These are phyloP conservation scores for Colletotrichum orchidophilum DNA, from an alignment of 2,329 filamentous ascomycete species.

Conservation along the genomic window DNA sequence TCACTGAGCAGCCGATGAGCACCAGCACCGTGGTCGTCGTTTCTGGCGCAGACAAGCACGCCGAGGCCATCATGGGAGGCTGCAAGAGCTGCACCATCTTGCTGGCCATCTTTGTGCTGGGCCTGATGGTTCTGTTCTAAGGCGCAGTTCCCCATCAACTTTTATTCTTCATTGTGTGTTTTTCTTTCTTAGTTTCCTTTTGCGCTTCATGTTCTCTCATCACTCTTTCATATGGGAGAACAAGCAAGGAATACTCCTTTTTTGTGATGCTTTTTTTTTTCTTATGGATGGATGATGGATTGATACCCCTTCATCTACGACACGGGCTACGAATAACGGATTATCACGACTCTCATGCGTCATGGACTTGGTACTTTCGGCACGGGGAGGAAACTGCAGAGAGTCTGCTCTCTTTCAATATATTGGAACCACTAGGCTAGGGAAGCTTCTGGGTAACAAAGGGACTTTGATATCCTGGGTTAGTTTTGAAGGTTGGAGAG, in stretches of 20 bases:
- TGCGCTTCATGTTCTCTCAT: not conserved
- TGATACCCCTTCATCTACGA: not conserved
- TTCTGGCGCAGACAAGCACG: constrained; percentile 46
- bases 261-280: not conserved
- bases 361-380: constrained; percentile 2
- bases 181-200: not conserved
- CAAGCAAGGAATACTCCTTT: not conserved
- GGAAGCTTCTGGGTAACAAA: not conserved
- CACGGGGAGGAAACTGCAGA: not conserved
- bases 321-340: not conserved
- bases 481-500: constrained; percentile 1
- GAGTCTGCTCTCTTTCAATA: not conserved
- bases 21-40: constrained; percentile 38
- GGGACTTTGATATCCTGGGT: not conserved
- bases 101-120: constrained; percentile 47
- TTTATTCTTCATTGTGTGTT: not conserved
- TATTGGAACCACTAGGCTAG: not conserved
- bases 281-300: not conserved
- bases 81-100: constrained; percentile 44
- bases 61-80: constrained; percentile 41
- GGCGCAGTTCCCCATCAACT: not conserved
- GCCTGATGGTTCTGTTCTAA: constrained; percentile 45
- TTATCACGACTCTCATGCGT: not conserved
- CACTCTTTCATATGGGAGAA: not conserved
- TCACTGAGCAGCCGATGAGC: not conserved